Percentiles rank a stretch among this genome's conserved stretches.
Conservation (phyloP, 2,329 filamentous ascomycete genomes). For the Hortaea werneckii region DNA sequence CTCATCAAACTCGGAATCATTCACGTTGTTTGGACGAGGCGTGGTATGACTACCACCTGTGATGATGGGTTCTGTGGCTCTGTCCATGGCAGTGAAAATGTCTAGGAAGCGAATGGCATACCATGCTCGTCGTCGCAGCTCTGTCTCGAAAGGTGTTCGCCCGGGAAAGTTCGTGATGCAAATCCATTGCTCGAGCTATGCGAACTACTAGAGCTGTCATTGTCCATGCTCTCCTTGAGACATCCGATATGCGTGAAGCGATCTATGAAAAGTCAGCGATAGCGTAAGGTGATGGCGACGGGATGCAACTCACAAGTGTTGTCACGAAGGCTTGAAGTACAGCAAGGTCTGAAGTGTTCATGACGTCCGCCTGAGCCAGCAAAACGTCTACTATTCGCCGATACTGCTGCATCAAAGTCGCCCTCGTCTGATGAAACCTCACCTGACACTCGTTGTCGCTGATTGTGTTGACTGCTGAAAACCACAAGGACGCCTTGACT, state of each 20-base stretch:
- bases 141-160: slow-evolving; percentile 17
- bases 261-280: slow-evolving; percentile 6
- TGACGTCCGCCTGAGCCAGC: slow-evolving; percentile 22
- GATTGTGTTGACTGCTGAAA: slow-evolving; percentile 22
- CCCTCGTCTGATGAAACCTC: slow-evolving; percentile 10
- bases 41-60: slow-evolving; percentile 14
- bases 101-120: slow-evolving; percentile 23
- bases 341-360: slow-evolving; percentile 22
- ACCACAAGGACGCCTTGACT: slow-evolving; percentile 21
- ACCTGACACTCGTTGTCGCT: slow-evolving; percentile 19
- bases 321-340: slow-evolving; percentile 21
- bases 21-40: slow-evolving; percentile 19
- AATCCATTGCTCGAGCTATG: slow-evolving; percentile 22
- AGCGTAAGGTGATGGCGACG: neutral
- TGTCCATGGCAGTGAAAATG: slow-evolving; percentile 19
- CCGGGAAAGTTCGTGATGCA: slow-evolving; percentile 19
- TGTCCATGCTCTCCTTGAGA: slow-evolving; percentile 20
- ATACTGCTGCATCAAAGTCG: slow-evolving; percentile 15
- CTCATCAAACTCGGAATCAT: slow-evolving; percentile 23
- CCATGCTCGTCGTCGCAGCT: slow-evolving; percentile 25
- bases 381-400: slow-evolving; percentile 18
- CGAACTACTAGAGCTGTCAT: slow-evolving; percentile 20
- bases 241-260: slow-evolving; percentile 15
- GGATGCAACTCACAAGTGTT: slow-evolving; percentile 15
- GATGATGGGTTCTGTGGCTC: slow-evolving; percentile 21